A percentile compares a stretch with the other conserved stretches of the same genome.
Evolutionary conservation across 208 protist species (phyloP).

Genomic region (Lotmaria passim): DNA sequence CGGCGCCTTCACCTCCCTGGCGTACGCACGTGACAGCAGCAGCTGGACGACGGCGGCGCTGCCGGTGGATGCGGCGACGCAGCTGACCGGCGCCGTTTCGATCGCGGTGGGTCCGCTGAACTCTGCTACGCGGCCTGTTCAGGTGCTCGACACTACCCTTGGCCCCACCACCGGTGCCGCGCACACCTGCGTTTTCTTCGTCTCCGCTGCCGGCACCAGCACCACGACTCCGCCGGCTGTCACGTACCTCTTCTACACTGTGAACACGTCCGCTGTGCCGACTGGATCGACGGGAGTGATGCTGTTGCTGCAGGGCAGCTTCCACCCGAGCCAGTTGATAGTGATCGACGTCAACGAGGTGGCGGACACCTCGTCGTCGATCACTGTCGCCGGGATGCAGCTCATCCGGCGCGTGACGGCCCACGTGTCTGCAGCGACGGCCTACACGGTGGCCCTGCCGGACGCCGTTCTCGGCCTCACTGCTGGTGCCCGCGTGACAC

Average conservation of each 20-base stretch:
- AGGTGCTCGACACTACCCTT: conserved; percentile 41
- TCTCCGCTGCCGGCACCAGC: conserved; percentile 20
- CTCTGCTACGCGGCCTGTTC: conserved; percentile 16
- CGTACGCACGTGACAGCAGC: conserved; percentile 27
- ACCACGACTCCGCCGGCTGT: neutral
- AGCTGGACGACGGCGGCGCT: conserved; percentile 18
- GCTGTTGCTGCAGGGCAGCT: conserved; percentile 29
- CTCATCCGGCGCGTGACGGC: conserved; percentile 29
- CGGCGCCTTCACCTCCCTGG: conserved; percentile 27
- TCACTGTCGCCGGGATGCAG: neutral
- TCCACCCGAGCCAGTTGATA: conserved; percentile 33
- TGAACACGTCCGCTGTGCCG: conserved; percentile 18
- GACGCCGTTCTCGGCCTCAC: conserved; percentile 25
- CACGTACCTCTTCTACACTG: conserved; percentile 40
- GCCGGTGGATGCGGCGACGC: conserved; percentile 16
- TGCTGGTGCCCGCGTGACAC: neutral
- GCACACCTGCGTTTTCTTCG: conserved; percentile 58
- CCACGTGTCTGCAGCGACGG: conserved; percentile 15
- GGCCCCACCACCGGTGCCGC: conserved; percentile 29
- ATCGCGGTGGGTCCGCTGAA: conserved; percentile 35
- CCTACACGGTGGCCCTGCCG: conserved; percentile 27
- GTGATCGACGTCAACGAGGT: conserved; percentile 32
- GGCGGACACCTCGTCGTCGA: neutral
- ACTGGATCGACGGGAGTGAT: conserved; percentile 23
- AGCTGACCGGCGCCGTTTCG: conserved; percentile 14